Evolutionary conservation across 1,284 basidiomycete genomes (phyloP), one percentile per base, ranked within the genome.

Genomic region (Melanopsichium pennsylvanicum): DNA sequence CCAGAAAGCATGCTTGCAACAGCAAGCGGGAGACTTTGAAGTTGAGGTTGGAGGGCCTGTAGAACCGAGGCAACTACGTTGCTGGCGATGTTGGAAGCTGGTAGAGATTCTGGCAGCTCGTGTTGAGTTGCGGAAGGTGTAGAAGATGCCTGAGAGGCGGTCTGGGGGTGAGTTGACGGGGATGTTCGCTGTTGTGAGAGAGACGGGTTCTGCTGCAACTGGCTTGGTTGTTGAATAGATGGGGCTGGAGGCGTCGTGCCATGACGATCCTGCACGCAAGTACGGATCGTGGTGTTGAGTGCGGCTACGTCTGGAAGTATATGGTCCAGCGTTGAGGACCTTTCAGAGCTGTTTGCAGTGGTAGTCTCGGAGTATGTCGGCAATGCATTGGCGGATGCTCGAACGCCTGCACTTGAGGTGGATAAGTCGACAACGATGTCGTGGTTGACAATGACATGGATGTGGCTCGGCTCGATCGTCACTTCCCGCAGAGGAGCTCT

Each of bases 11-110:
- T 9, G 38, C 35, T 26, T n/a, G 54, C 12, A 6, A 56, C 21
- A 2, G 40, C 9, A n/a, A 33, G 34, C 8, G 38, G 33, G 0
- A 56, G 33, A 16, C 33, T 48, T 21, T 37, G 47, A 16, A 45
- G 23, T n/a, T 46, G 39, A 3, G 60, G 52, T 27, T 51, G 52
- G 11, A 62, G 23, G 8, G 48, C 34, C 38, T 56, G 52, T 18
- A 50, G n/a, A 6, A 51, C 34, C 0, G 22, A 41, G 2, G 25
- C 46, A 5, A 44, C 43, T 8, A 51, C 18, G 15, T 56, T 35
- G 43, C 26, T 56, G 25, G 47, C 40, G 3, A 51, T 26, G 4
- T 33, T 12, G 16, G 31, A 18, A 23, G 26, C 29, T 4, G 23
- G 8, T 21, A 25, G 3, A 3, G 41, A n/a, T 2, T 18, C 16